A percentile compares a stretch with the other conserved stretches of the same genome.
These are phyloP conservation scores for Crassisporium funariophilum DNA, from an alignment of 768 basidiomycete species.

Conservation along the genomic window DNA sequence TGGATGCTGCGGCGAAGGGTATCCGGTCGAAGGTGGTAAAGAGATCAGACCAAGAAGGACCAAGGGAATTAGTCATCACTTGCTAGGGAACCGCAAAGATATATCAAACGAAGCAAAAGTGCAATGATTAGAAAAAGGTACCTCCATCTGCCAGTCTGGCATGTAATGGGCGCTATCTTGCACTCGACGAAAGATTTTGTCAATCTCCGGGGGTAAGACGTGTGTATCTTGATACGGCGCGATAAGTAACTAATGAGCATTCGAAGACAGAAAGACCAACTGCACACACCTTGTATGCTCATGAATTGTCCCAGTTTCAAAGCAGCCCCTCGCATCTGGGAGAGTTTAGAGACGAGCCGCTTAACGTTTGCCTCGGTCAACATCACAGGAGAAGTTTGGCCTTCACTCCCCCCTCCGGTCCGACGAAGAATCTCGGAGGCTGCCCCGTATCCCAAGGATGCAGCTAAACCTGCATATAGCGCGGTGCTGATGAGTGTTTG, in stretches of 20 bases:
- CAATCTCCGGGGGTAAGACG: slow-evolving; percentile 82
- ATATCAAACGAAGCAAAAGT: background rate
- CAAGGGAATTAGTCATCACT: slow-evolving; percentile 79
- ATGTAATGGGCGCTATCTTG: slow-evolving; percentile 98
- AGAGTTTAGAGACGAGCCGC: slow-evolving; percentile 88
- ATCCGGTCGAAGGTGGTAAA: slow-evolving; percentile 81
- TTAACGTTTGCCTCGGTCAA: slow-evolving; percentile 92
- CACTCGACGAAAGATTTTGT: slow-evolving; percentile 85
- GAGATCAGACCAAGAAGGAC: slow-evolving; percentile 67
- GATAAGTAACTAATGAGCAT: background rate
- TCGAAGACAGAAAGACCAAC: background rate
- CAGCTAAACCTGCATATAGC: slow-evolving; percentile 73
- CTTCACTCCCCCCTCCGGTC: slow-evolving; percentile 43
- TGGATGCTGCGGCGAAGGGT: slow-evolving; percentile 95
- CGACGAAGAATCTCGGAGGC: slow-evolving; percentile 85
- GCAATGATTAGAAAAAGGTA: slow-evolving; percentile 29
- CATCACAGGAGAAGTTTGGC: slow-evolving; percentile 56
- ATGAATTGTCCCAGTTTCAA: slow-evolving; percentile 96
- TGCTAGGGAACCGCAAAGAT: slow-evolving; percentile 33
- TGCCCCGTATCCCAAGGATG: slow-evolving; percentile 86
- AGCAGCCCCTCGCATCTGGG: slow-evolving; percentile 95
- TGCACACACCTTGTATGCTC: slow-evolving; percentile 79
- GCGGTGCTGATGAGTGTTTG: background rate
- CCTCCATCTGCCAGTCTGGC: slow-evolving; percentile 99
- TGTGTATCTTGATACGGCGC: slow-evolving; percentile 68